Conservation (phyloP, 1,284 basidiomycete species). For the Fomitopsis pinicola region DNA sequence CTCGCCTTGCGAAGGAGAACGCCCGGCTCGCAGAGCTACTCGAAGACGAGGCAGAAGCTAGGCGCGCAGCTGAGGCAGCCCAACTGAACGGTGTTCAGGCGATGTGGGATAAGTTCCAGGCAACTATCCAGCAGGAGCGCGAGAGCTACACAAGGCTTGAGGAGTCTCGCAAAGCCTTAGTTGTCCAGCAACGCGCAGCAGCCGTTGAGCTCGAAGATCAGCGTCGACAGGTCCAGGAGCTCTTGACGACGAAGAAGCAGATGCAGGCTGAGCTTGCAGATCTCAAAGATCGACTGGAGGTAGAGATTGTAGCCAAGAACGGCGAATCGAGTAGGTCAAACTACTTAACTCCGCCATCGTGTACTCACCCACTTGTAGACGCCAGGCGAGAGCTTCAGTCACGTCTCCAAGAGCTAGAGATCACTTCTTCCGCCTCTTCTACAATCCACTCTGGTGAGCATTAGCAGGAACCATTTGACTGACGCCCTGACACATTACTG, state of each 20-base stretch:
- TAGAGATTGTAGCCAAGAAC: conserved; percentile 47
- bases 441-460: conserved; percentile 54
- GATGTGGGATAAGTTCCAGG: conserved; percentile 69
- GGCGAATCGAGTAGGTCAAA: conserved; percentile 51
- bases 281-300: conserved; percentile 53
- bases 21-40: conserved; percentile 49
- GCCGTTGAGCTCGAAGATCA: conserved; percentile 63
- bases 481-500: background rate
- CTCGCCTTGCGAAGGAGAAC: conserved; percentile 58
- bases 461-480: background rate
- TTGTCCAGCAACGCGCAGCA: conserved; percentile 63
- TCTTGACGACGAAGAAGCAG: conserved; percentile 51
- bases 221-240: conserved; percentile 56
- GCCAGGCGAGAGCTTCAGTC: conserved; percentile 57
- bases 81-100: conserved; percentile 63
- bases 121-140: conserved; percentile 54
- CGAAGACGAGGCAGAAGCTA: conserved; percentile 63
- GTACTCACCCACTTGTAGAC: conserved; percentile 30
- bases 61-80: conserved; percentile 52
- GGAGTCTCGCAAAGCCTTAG: conserved; percentile 69
- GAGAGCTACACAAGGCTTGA: conserved; percentile 61
- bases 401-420: conserved; percentile 64
- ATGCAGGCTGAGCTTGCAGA: conserved; percentile 54
- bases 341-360: background rate
- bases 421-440: conserved; percentile 53